Conservation (phyloP, 257 asterid species). For the Jasminum sambac region DNA sequence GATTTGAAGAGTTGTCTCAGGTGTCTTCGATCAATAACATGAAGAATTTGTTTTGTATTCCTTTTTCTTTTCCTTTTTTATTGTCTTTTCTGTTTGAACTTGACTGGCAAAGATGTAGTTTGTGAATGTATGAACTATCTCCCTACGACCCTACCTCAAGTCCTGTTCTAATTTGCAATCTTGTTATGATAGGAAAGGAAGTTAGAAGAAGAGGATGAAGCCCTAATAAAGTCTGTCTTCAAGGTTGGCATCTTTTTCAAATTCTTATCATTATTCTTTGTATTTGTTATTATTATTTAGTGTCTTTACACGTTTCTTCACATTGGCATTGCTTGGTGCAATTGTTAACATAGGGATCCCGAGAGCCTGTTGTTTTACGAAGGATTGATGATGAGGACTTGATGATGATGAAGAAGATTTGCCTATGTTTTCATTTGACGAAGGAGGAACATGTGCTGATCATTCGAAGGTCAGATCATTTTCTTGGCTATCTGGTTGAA, state of each 20-base stretch:
- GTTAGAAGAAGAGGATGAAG: constrained; percentile 77
- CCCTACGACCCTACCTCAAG: not conserved
- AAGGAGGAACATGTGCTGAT: constrained; percentile 34
- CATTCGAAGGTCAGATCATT: constrained; percentile 44
- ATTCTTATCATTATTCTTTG: not conserved
- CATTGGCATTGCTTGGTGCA: constrained; percentile 7
- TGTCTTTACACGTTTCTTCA: constrained; percentile 4
- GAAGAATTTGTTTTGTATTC: too few species aligned
- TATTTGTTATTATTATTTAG: constrained; percentile 2
- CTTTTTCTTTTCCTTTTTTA: too few species aligned
- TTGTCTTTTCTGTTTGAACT: not conserved
- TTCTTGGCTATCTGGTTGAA: not conserved
- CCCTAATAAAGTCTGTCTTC: constrained; percentile 61
- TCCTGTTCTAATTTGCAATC: not conserved
- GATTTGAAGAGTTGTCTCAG: not conserved
- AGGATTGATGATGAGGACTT: constrained; percentile 71
- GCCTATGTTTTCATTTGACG: constrained; percentile 19
- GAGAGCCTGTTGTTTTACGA: constrained; percentile 34
- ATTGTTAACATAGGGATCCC: constrained; percentile 44
- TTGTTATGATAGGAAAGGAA: constrained; percentile 47
- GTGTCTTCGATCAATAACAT: not conserved
- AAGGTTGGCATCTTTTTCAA: constrained; percentile 31
- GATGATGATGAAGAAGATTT: constrained; percentile 41
- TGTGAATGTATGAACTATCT: not conserved
- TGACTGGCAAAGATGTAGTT: not conserved